These are phyloP conservation scores for Erythrobasidium hasegawianum DNA, from an alignment of 1,284 basidiomycete genomes.

Conservation along the genomic window DNA sequence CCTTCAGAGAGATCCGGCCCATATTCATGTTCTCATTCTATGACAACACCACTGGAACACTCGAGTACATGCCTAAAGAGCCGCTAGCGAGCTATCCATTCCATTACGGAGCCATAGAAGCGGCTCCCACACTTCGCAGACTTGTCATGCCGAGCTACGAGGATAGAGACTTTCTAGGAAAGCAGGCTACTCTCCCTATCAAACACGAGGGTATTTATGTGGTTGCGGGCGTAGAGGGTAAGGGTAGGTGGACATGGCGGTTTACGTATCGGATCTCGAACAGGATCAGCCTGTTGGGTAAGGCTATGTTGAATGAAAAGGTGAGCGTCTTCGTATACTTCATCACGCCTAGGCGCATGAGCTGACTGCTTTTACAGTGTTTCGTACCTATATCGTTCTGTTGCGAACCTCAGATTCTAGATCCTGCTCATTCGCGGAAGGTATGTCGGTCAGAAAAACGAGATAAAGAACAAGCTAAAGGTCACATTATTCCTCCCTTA, in stretches of 20 bases:
- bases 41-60: not conserved
- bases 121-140: slow-evolving; percentile 2
- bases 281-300: slow-evolving; percentile 21
- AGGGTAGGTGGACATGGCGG: slow-evolving; percentile 8
- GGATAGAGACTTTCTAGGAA: slow-evolving; percentile 4
- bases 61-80: not conserved
- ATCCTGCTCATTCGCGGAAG: slow-evolving; percentile 10
- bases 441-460: not conserved
- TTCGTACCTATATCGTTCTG: slow-evolving; percentile 19
- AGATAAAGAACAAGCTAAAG: not conserved
- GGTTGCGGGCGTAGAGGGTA: slow-evolving; percentile 6
- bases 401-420: slow-evolving; percentile 7
- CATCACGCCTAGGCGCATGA: not conserved
- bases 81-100: slow-evolving; percentile 14
- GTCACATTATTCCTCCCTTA: not conserved
- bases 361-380: slow-evolving; percentile 2
- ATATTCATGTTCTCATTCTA: slow-evolving; percentile 3
- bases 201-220: slow-evolving; percentile 28
- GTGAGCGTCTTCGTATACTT: not conserved
- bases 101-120: slow-evolving; percentile 23
- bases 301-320: slow-evolving; percentile 22
- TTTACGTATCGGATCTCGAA: slow-evolving; percentile 18
- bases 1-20: slow-evolving; percentile 16
- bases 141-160: not conserved
- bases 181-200: slow-evolving; percentile 12